phyloP scores from a whole-genome alignment of 73 alveolate genomes.

The Paramecium octaurelia region DNA sequence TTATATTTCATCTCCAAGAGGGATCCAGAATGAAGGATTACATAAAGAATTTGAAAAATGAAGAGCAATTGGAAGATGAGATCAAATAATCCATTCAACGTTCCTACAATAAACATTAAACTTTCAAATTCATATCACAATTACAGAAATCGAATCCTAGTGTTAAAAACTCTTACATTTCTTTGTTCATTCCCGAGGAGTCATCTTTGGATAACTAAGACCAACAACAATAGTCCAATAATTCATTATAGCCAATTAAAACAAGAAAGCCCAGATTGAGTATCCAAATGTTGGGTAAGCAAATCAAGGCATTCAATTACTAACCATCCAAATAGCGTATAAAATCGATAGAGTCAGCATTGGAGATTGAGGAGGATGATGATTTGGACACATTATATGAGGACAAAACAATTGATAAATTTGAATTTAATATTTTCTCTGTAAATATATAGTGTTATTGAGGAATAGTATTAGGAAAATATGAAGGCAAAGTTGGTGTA shows the following conservation, averaged over 20 bases:
- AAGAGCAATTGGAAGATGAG: conserved; percentile 10
- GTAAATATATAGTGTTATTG: neutral
- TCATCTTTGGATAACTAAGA: neutral
- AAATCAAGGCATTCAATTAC: neutral
- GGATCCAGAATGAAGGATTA: conserved; percentile 7
- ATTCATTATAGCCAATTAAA: neutral
- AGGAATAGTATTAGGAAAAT: neutral
- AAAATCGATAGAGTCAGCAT: neutral
- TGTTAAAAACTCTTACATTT: neutral
- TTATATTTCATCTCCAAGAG: conserved; percentile 28
- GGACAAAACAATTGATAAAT: neutral
- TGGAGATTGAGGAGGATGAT: neutral
- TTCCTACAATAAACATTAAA: conserved; percentile 15
- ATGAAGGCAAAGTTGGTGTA: neutral
- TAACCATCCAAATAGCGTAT: neutral
- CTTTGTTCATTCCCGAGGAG: conserved; percentile 39
- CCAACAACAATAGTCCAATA: neutral
- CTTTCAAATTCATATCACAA: neutral
- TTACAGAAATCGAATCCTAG: neutral
- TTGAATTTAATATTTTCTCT: neutral
- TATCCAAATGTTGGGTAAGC: neutral
- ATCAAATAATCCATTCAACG: neutral
- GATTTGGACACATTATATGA: neutral
- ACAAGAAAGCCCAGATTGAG: neutral
- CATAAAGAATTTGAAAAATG: conserved; percentile 2